Conservation (phyloP, 352 stramenopile genomes). For the Pythium monospermum region DNA sequence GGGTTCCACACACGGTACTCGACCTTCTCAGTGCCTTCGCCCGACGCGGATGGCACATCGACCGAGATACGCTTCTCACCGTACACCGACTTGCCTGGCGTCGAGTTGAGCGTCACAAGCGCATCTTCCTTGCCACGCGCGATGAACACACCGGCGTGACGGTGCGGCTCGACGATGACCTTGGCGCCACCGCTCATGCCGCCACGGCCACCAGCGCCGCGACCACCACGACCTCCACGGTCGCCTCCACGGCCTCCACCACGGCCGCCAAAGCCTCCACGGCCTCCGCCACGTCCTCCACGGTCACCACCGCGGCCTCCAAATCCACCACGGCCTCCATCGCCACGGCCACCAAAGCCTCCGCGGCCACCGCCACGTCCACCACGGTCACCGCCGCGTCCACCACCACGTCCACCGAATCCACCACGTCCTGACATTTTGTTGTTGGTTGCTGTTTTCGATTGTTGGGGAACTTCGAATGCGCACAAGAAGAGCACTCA, state of each 20-base stretch:
- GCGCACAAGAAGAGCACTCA: not conserved
- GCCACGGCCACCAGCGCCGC: conserved; percentile 55
- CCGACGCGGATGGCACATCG: conserved; percentile 88
- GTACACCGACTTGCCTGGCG: conserved; percentile 98
- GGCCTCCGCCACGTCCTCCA: conserved; percentile 33
- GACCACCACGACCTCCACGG: conserved; percentile 52
- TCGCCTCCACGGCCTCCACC: conserved; percentile 36
- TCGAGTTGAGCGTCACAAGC: conserved; percentile 98
- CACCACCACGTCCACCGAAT: conserved; percentile 11
- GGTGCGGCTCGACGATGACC: conserved; percentile 97
- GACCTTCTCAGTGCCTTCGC: conserved; percentile 94
- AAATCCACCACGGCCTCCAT: conserved; percentile 34
- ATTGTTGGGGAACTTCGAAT: not conserved
- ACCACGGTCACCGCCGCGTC: conserved; percentile 2
- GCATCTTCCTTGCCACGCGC: conserved; percentile 98
- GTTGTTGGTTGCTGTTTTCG: not conserved
- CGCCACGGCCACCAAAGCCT: conserved; percentile 10
- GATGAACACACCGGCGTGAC: conserved; percentile 98
- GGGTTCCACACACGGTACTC: conserved; percentile 99
- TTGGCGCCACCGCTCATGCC: conserved; percentile 96
- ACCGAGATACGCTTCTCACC: conserved; percentile 99
- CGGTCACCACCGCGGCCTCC: conserved; percentile 38
- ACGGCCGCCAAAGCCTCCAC: conserved; percentile 30
- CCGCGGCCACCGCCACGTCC: conserved; percentile 5
- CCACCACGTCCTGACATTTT: conserved; percentile 25